phyloP scores from a whole-genome alignment of 345 rosid genomes.

The Salix viminalis region DNA sequence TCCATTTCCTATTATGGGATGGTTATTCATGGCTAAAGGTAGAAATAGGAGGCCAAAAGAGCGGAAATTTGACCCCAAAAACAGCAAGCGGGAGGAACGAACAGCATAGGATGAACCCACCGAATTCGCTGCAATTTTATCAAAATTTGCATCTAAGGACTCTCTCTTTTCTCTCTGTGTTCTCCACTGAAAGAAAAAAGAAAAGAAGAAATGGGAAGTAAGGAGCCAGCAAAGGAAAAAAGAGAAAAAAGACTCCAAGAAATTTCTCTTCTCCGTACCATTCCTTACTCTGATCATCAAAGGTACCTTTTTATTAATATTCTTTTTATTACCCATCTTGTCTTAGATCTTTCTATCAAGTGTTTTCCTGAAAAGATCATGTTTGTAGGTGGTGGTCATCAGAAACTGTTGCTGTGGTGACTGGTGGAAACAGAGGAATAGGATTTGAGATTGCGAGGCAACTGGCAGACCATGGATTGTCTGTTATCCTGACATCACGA shows the following conservation, averaged over 20 bases:
- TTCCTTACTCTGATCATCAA: constrained; percentile 90
- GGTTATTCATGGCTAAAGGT: background rate
- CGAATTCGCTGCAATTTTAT: background rate
- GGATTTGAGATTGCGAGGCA: constrained; percentile 92
- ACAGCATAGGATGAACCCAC: background rate
- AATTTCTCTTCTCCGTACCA: constrained; percentile 80
- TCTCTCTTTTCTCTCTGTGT: background rate
- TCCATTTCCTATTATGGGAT: background rate
- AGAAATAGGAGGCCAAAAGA: background rate
- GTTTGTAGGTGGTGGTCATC: constrained; percentile 83
- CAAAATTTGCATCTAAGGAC: background rate
- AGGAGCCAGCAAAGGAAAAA: constrained; percentile 59
- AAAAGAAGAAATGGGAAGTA: constrained; percentile 46
- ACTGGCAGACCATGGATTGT: constrained; percentile 76
- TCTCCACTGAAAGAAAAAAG: background rate
- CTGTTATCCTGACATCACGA: constrained; percentile 73
- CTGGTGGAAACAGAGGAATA: constrained; percentile 89
- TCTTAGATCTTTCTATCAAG: background rate
- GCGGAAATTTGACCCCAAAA: background rate
- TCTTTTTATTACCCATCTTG: background rate
- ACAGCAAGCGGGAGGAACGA: background rate
- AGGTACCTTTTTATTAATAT: constrained; percentile 35
- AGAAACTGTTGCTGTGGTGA: constrained; percentile 82
- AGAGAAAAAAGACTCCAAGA: constrained; percentile 75
- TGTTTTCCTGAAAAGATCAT: no score